Base-by-base conservation (phyloP, 306 rosid genomes). In the Parietaria judaica region DNA sequence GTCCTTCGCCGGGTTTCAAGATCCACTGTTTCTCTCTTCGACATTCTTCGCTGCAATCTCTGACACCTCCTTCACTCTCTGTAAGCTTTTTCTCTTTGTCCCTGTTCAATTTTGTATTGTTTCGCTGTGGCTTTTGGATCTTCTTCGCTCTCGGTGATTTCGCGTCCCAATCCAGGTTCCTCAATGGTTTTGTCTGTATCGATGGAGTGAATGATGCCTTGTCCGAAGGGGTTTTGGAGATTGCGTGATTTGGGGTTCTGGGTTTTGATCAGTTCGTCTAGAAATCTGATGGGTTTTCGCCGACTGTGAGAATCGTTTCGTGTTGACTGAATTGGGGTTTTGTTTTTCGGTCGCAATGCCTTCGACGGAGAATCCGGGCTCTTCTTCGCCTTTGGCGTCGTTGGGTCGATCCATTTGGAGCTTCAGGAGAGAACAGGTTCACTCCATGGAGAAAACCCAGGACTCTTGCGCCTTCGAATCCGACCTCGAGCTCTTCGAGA, bases 1-100 rank as follows among this genome's bases (percentile, higher is more conserved):
- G 78, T 80, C 86, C 80, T 78, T 83, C 76, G 79, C 82, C 77
- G 79, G 87, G 89, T 71, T 77, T 71, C 69, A 61, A 66, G 81
- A 80, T 80, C 77, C 72, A 34, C 66, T 76, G 56, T 72, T 65
- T 63, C 38, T 61, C 23, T 12, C 23, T 44, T 59, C 58, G 57
- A 35, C 46, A 16, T 14, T 7, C 38, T 36, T 66, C 45, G 23
- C 72, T 47, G 62, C 73, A 61, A 56, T 67, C 51, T 56, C 53
- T 10, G 15, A 10, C 53, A 10, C 53, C 14, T 7, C 9, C n/a
- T n/a, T 7, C 53, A 1, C 36, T 3, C 68, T 63, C 64, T 4
- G 57, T 70, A 72, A 84, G 91, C 83, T 67, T 63, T 49, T 60
- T 69, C 3, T 57, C 66, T 52, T 17, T 13, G 47, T 8, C 51